These are phyloP conservation scores for Agroathelia rolfsii DNA, from an alignment of 1,284 basidiomycete species.

Conservation along the genomic window DNA sequence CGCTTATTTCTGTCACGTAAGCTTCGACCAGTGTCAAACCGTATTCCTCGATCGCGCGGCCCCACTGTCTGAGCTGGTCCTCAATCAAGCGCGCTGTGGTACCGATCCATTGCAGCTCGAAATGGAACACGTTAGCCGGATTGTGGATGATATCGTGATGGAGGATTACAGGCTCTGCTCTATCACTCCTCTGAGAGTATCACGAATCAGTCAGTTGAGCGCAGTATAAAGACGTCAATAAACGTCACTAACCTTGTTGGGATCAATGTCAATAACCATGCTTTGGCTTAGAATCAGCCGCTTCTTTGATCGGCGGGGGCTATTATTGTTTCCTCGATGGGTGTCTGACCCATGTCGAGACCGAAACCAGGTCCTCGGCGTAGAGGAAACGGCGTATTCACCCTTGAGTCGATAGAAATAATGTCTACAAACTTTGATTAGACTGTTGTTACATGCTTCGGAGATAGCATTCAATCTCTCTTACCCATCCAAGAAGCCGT, in stretches of 20 bases:
- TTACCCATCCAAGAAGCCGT: constrained; percentile 80
- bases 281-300: constrained; percentile 77
- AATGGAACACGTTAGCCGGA: constrained; percentile 84
- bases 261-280: constrained; percentile 82
- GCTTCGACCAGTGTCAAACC: constrained; percentile 91
- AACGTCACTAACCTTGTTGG: constrained; percentile 44
- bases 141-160: constrained; percentile 93
- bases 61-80: constrained; percentile 80
- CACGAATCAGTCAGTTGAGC: constrained; percentile 1
- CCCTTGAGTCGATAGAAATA: constrained; percentile 78
- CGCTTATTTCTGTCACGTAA: constrained; percentile 80
- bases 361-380: constrained; percentile 62
- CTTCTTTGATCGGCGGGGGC: constrained; percentile 43
- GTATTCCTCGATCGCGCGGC: constrained; percentile 78
- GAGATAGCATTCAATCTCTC: constrained; percentile 14
- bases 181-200: constrained; percentile 58
- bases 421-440: constrained; percentile 36
- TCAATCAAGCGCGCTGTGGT: constrained; percentile 95
- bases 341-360: constrained; percentile 30
- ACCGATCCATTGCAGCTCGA: constrained; percentile 96
- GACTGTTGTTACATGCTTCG: constrained; percentile 8
- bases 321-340: constrained; percentile 26
- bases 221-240: not conserved
- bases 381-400: constrained; percentile 64
- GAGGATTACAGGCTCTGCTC: constrained; percentile 79